phyloP scores from a whole-genome alignment of 495 filamentous ascomycete genomes.

The Umbilicaria muhlenbergii region DNA sequence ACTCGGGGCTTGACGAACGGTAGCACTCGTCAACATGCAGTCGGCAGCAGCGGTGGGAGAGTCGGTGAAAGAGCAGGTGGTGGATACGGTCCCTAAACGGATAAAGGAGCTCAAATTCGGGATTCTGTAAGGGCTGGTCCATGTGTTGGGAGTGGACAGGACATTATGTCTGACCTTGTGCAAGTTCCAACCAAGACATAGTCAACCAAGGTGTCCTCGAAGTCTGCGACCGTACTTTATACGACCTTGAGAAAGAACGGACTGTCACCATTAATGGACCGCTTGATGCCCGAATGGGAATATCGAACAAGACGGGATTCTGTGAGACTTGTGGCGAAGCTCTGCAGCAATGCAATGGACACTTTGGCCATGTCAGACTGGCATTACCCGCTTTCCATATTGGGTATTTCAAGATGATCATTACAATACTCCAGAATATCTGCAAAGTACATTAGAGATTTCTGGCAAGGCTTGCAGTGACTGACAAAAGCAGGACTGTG shows the following conservation, averaged over 20 bases:
- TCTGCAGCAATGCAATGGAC: constrained; percentile 72
- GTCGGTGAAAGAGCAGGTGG: constrained; percentile 73
- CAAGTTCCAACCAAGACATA: constrained; percentile 71
- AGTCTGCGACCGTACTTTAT: constrained; percentile 79
- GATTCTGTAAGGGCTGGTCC: constrained; percentile 45
- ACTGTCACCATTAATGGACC: constrained; percentile 62
- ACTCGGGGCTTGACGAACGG: neutral
- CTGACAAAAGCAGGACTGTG: constrained; percentile 37
- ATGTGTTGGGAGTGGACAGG: neutral
- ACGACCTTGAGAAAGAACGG: constrained; percentile 64
- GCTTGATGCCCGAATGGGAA: constrained; percentile 75
- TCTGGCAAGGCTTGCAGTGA: neutral
- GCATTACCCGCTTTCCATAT: constrained; percentile 88
- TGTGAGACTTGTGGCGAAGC: constrained; percentile 73
- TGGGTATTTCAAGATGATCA: constrained; percentile 84
- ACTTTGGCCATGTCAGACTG: constrained; percentile 84
- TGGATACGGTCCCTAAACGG: constrained; percentile 71
- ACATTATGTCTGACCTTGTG: constrained; percentile 9
- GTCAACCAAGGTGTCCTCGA: constrained; percentile 86
- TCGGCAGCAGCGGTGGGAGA: constrained; percentile 32
- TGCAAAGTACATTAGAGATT: constrained; percentile 46
- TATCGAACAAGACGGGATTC: constrained; percentile 54
- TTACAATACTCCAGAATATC: constrained; percentile 76
- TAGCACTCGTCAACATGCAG: constrained; percentile 22
- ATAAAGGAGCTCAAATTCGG: constrained; percentile 92